Conservation (phyloP, 495 filamentous ascomycete genomes). For the Sphaerosporella brunnea region DNA sequence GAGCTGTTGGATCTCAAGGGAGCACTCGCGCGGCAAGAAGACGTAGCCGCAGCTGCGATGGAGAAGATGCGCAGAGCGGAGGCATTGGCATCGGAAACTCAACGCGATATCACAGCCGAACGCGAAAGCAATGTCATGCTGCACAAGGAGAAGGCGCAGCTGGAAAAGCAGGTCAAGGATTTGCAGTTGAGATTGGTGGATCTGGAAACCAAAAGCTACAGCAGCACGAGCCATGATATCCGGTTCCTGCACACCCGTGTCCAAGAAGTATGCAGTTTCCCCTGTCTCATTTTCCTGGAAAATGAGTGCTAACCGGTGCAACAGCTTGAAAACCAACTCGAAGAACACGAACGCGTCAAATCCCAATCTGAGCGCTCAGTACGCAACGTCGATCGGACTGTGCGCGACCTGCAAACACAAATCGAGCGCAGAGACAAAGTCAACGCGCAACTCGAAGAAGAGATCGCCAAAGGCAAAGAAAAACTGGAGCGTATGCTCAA, state of each 20-base stretch:
- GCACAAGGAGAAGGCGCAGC: slow-evolving; percentile 74
- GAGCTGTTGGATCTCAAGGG: slow-evolving; percentile 85
- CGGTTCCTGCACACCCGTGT: slow-evolving; percentile 86
- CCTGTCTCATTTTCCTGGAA: slow-evolving; percentile 3
- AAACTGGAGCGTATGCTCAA: slow-evolving; percentile 73
- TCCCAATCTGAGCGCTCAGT: slow-evolving; percentile 65
- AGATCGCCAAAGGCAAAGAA: slow-evolving; percentile 65
- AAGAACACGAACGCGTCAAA: slow-evolving; percentile 60
- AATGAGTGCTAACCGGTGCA: slow-evolving; percentile 15
- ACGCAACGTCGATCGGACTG: slow-evolving; percentile 84
- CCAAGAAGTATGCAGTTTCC: slow-evolving; percentile 85
- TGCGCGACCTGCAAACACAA: slow-evolving; percentile 82
- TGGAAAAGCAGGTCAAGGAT: slow-evolving; percentile 87
- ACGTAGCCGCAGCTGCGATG: slow-evolving; percentile 78
- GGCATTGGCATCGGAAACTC: slow-evolving; percentile 68
- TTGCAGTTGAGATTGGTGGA: slow-evolving; percentile 78
- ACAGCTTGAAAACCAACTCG: slow-evolving; percentile 82
- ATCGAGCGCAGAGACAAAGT: slow-evolving; percentile 84
- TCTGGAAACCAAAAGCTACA: slow-evolving; percentile 91
- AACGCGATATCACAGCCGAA: slow-evolving; percentile 86
- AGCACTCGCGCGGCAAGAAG: slow-evolving; percentile 77
- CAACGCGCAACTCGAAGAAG: slow-evolving; percentile 58
- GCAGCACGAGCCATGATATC: slow-evolving; percentile 81
- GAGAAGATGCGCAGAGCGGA: slow-evolving; percentile 98
- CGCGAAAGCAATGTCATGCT: slow-evolving; percentile 66